Base-by-base conservation (phyloP, 108 stramenopile species). In the Epithemia pelagica region DNA sequence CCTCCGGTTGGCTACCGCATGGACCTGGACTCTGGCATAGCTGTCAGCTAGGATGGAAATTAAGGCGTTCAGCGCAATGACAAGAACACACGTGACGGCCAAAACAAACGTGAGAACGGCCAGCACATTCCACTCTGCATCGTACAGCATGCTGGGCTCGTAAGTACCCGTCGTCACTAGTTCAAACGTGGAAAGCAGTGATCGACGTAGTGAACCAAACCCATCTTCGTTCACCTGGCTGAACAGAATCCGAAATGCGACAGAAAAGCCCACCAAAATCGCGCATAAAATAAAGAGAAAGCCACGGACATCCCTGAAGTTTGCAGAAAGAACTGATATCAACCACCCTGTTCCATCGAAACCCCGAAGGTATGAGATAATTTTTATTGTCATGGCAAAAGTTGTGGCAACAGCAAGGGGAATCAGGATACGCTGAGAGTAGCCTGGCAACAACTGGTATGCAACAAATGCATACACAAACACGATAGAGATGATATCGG, bases 31-130 rank as follows among this genome's bases (percentile, higher is more conserved):
- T 30, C 76, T 32, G 2, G 76, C 67, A 31, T 71, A 77, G 51
- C 76, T 77, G 61, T 77, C 76, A 37, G 66, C 65, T 10, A 77
- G 53, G 7, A 77, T 25, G 2, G 76, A 71, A 72, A 77, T 77
- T 32, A 77, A 55, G 18, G 76, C 76, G 55, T 77, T 77, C 62
- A 77, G 55, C 0, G 76, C 66, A 1, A 77, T 66, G 27, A 77
- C 71, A 10, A 77, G 33, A 20, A 77, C 67, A 28, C 55, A 68
- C 18, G 69, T 70, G 20, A 77, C 71, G 0, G 76, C 76, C 1
- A 72, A 18, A 1, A 77, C 62, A 31, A 77, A 77, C 3, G 65
- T 53, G 24, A 77, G 26, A 24, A 52, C 46, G 15, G 65, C 27
- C 1, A 77, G 61, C 8, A 71, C 58, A 21, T 19, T 31, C 2